Base-by-base conservation (phyloP, 2,329 filamentous ascomycete genomes). In the Zymoseptoria ardabiliae region DNA sequence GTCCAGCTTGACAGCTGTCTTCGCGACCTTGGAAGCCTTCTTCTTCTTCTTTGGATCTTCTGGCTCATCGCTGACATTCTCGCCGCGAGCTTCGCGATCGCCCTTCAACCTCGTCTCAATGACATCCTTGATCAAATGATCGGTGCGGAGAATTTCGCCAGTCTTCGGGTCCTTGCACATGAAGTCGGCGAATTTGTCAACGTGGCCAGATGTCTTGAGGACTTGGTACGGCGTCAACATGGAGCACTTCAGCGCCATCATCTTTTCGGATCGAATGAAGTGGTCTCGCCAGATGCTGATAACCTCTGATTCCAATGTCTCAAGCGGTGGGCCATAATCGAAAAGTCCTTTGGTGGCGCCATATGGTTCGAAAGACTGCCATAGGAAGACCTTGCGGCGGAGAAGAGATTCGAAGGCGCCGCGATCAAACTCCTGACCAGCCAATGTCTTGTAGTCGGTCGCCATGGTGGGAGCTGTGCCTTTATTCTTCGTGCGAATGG, bases 171-270 rank as follows among this genome's bases (percentile, higher is more conserved):
- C 94, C 65, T 74, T 74, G 71, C 72, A 96, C 92, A 97, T 97
- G 90, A 90, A 97, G 76, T 97, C 93, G 76, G 91, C 89, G 72
- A 97, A 97, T 77, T 96, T 96, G 76, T 97, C 93, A 66, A 97
- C 94, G 78, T 99, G 94, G 65, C 94, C 94, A 74, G 76, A 78
- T 2, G 93, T 96, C 83, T 97, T 96, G 72, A 99, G 84, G 45
- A 99, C 90, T 53, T 94, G 89, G 70, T 94, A 86, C 35, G 94
- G 94, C 49, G 94, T 99, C 72, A 99, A 77, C 77, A 93, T 94
- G 48, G 90, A 94, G 79, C 91, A 96, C 78, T 96, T 92, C 65
- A 96, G 86, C 79, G 96, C 91, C 66, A 96, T 85, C 91, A 96
- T 96, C 73, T 96, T 89, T 79, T 96, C 91, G 79, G 92, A 88